Evolutionary conservation across 371 early-diverging fungal species (phyloP), one percentile per base, ranked within the genome.

Genomic region (Apophysomyces elegans): DNA sequence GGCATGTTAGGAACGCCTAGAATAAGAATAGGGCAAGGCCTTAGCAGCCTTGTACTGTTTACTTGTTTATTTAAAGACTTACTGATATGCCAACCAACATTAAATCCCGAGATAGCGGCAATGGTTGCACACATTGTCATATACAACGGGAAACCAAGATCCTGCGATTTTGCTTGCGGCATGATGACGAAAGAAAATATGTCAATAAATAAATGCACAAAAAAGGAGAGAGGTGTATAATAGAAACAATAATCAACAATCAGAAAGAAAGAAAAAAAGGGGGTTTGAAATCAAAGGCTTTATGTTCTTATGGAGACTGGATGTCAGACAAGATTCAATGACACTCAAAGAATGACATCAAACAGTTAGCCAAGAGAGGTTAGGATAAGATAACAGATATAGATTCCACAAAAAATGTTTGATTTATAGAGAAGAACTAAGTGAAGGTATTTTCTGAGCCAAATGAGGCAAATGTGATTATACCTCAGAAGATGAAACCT

Each of bases 1-100:
- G 82, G 82, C 82, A 81, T 79, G 41, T 81, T 81, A 4, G 82
- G 82, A 1, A 81, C 82, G 72, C 79, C 82, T 79, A 50, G 4
- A 59, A 32, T 26, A 26, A 26, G 32, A 26, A 26, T 26, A 26
- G 32, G 3, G 2, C 32, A 32, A 37, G 26, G 56, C 13, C 13
- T 58, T 45, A 58, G 18, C 56, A 43, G 36, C 36, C n/a, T 56
- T 58, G 58, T 39, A 21, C 8, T 3, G 32, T 26, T 45, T 54
- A 26, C 37, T n/a, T 1, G 41, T 1, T 4, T 26, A 50, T 13
- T 62, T 12, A 37, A 41, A 41, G 50, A 66, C 73, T 45, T 75
- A 79, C 80, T 73, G 61, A 79, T 79, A 64, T 74, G 75, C 80
- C 80, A 79, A 47, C 80, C 80, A 41, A 79, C 77, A 35, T 76